phyloP scores from a whole-genome alignment of 495 filamentous ascomycete genomes.

The Penicillium cosmopolitanum region DNA sequence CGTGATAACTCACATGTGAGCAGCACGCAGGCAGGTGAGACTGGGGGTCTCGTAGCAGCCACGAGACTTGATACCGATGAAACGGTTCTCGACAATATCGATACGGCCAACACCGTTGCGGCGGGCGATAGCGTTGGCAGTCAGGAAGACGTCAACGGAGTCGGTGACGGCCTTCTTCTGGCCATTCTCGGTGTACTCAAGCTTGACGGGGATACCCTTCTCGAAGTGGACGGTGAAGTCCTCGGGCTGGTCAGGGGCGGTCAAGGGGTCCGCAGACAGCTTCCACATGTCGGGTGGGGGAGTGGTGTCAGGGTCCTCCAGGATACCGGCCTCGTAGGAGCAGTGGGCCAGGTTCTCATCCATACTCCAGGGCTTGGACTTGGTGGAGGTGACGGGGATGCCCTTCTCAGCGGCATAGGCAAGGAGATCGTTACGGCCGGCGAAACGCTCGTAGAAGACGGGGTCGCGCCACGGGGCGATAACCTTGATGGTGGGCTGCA shows the following conservation, averaged over 20 bases:
- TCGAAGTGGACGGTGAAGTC: slow-evolving; percentile 82
- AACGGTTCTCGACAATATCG: slow-evolving; percentile 91
- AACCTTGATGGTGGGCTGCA: slow-evolving; percentile 78
- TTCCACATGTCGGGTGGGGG: slow-evolving; percentile 87
- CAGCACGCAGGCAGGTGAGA: slow-evolving; percentile 72
- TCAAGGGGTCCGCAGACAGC: slow-evolving; percentile 70
- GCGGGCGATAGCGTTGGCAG: slow-evolving; percentile 76
- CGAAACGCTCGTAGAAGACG: slow-evolving; percentile 80
- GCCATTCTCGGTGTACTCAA: slow-evolving; percentile 57
- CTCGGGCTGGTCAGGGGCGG: slow-evolving; percentile 75
- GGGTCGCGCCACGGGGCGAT: slow-evolving; percentile 89
- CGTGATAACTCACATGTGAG: slow-evolving; percentile 59
- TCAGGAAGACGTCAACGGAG: slow-evolving; percentile 77
- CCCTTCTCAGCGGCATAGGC: slow-evolving; percentile 77
- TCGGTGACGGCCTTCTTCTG: slow-evolving; percentile 68
- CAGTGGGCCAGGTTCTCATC: slow-evolving; percentile 93
- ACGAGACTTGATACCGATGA: slow-evolving; percentile 83
- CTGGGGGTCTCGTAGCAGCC: slow-evolving; percentile 89
- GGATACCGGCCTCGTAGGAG: slow-evolving; percentile 81
- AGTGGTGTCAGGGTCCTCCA: slow-evolving; percentile 54
- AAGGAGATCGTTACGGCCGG: slow-evolving; percentile 85
- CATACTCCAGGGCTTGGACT: slow-evolving; percentile 79
- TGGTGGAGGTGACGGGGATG: slow-evolving; percentile 87
- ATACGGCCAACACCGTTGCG: slow-evolving; percentile 82
- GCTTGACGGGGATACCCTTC: slow-evolving; percentile 80